These are phyloP conservation scores for Aspergillus heteromorphus DNA, from an alignment of 495 filamentous ascomycete species.

Conservation along the genomic window DNA sequence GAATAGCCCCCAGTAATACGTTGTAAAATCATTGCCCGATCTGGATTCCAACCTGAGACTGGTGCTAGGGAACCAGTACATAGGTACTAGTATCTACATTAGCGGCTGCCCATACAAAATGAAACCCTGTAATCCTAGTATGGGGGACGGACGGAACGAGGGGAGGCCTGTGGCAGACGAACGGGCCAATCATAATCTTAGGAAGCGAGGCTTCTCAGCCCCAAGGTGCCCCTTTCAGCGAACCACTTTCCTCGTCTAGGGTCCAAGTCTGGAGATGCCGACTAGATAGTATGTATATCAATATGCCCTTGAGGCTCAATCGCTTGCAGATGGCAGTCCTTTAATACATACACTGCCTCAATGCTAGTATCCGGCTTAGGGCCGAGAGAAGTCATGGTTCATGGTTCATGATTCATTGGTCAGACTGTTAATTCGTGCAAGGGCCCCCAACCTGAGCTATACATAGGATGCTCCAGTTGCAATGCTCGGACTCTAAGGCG, in stretches of 20 bases:
- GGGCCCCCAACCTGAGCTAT: neutral
- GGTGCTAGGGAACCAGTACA: neutral
- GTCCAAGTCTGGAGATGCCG: neutral
- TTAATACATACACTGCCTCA: neutral
- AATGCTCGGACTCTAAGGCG: neutral
- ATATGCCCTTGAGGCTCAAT: neutral
- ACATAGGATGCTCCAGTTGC: neutral
- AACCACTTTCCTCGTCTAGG: neutral
- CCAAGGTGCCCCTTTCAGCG: neutral
- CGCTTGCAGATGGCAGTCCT: neutral
- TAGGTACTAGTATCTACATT: too few species aligned
- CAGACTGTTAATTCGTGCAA: neutral
- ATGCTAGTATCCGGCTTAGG: neutral
- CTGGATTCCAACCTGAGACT: neutral
- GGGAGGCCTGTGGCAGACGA: neutral
- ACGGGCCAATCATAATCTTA: neutral
- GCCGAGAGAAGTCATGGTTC: neutral
- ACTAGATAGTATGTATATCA: neutral
- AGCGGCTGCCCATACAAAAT: neutral
- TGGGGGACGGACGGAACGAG: neutral
- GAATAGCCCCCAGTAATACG: neutral
- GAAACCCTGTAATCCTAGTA: neutral
- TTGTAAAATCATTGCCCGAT: slow-evolving; percentile 1
- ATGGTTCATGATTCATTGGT: neutral
- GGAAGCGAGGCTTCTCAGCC: neutral